phyloP scores from a whole-genome alignment of 345 rosid genomes.

The Eucalyptus curtisii region DNA sequence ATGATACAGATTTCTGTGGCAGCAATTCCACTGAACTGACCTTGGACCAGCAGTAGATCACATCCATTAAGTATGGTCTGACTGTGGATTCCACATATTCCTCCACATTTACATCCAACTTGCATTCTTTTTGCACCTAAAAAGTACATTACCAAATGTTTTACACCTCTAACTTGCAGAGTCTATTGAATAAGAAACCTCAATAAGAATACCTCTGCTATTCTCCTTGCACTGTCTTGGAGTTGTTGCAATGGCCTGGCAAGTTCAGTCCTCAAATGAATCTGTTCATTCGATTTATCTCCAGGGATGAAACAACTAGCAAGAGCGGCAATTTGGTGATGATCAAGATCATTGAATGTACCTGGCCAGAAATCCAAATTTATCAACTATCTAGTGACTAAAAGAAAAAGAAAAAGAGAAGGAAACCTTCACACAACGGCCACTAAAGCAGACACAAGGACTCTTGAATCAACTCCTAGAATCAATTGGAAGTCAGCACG shows the following conservation, averaged over 20 bases:
- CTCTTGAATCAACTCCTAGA: not conserved
- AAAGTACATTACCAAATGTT: not conserved
- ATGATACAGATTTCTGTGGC: not conserved
- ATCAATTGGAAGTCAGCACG: not conserved
- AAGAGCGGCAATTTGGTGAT: slow-evolving; percentile 94
- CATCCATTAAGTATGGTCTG: slow-evolving; percentile 93
- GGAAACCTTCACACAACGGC: not conserved
- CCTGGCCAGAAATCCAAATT: slow-evolving; percentile 35
- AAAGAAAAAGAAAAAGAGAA: not conserved
- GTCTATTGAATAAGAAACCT: not conserved
- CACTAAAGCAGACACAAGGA: not conserved
- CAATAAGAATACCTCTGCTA: slow-evolving; percentile 67
- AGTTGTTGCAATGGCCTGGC: slow-evolving; percentile 92
- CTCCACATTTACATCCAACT: slow-evolving; percentile 74
- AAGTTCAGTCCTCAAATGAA: slow-evolving; percentile 77
- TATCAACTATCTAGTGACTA: not conserved
- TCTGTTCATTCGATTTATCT: slow-evolving; percentile 86
- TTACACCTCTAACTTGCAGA: not conserved
- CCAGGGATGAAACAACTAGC: slow-evolving; percentile 99
- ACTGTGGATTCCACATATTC: slow-evolving; percentile 96
- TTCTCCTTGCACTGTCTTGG: slow-evolving; percentile 89
- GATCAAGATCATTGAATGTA: slow-evolving; percentile 92
- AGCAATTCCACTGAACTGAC: slow-evolving; percentile 17
- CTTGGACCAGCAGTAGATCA: slow-evolving; percentile 95
- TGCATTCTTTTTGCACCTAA: slow-evolving; percentile 97